A percentile compares a stretch with the other conserved stretches of the same genome.
phyloP scores from a whole-genome alignment of 768 basidiomycete genomes.

The Pleurotus eryngii region DNA sequence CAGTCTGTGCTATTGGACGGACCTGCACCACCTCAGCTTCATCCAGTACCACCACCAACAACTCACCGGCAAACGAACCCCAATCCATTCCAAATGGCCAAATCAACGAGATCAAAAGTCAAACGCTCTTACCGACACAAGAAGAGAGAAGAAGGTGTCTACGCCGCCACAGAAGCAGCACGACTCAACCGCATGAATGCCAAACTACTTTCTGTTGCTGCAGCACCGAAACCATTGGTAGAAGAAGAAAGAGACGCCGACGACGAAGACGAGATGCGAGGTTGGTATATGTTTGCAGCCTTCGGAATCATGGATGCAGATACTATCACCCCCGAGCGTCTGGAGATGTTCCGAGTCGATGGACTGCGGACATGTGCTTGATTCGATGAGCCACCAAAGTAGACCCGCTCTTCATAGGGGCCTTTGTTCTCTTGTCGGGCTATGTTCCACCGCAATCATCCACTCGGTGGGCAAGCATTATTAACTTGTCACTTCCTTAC shows the following conservation, averaged over 20 bases:
- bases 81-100: slow-evolving; percentile 54
- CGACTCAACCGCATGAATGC: slow-evolving; percentile 68
- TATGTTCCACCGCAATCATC: background rate
- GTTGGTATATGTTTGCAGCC: slow-evolving; percentile 63
- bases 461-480: background rate
- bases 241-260: slow-evolving; percentile 26
- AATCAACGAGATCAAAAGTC: slow-evolving; percentile 78
- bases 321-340: slow-evolving; percentile 50
- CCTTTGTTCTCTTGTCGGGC: too few relatives aligned
- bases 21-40: background rate
- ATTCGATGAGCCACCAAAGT: background rate
- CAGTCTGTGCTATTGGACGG: too few relatives aligned
- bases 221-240: slow-evolving; percentile 35
- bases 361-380: slow-evolving; percentile 3
- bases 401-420: background rate
- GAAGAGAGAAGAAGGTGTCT: slow-evolving; percentile 72
- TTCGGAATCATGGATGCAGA: slow-evolving; percentile 57
- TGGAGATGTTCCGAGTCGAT: slow-evolving; percentile 31
- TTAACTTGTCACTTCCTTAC: slow-evolving; percentile 1
- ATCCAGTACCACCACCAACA: background rate
- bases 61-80: background rate
- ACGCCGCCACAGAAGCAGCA: slow-evolving; percentile 75
- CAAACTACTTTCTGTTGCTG: slow-evolving; percentile 53
- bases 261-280: slow-evolving; percentile 41
- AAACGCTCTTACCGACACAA: slow-evolving; percentile 77